Evolutionary conservation across 805 yeast species (phyloP).

Genomic region (Clavispora vitiphila): DNA sequence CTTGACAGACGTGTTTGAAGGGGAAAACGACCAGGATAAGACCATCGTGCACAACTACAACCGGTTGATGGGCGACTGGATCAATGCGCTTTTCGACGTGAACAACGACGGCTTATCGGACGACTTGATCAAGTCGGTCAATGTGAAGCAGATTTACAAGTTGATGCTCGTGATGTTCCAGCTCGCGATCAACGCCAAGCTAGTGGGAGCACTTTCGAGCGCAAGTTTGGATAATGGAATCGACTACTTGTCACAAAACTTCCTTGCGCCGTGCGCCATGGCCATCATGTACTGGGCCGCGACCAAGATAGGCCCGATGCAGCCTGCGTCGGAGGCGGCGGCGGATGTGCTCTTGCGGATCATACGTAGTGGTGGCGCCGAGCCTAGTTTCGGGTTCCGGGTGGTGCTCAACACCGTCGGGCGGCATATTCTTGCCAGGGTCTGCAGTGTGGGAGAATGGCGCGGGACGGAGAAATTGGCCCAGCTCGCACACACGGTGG

Average conservation of each 20-base stretch:
- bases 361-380: conserved; percentile 9
- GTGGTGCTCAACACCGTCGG: conserved; percentile 13
- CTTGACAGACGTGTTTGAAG: conserved; percentile 19
- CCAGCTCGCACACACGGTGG: conserved; percentile 4
- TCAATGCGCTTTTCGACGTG: conserved; percentile 69
- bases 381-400: conserved; percentile 7
- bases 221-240: conserved; percentile 70
- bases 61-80: conserved; percentile 59
- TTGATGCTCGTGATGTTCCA: conserved; percentile 71
- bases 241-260: conserved; percentile 82
- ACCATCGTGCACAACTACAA: conserved; percentile 30
- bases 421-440: conserved; percentile 5
- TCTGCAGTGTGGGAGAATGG: conserved; percentile 1
- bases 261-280: conserved; percentile 52
- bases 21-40: conserved; percentile 22
- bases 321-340: conserved; percentile 9
- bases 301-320: conserved; percentile 12
- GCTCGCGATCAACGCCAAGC: conserved; percentile 62
- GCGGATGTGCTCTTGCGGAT: conserved; percentile 10
- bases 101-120: conserved; percentile 72
- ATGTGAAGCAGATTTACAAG: conserved; percentile 61
- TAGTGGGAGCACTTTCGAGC: conserved; percentile 48
- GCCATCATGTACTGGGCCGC: conserved; percentile 31
- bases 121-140: conserved; percentile 63
- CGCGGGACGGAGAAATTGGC: conserved; percentile 2